These are phyloP conservation scores for Podospora australis DNA, from an alignment of 495 filamentous ascomycete genomes.

Conservation along the genomic window DNA sequence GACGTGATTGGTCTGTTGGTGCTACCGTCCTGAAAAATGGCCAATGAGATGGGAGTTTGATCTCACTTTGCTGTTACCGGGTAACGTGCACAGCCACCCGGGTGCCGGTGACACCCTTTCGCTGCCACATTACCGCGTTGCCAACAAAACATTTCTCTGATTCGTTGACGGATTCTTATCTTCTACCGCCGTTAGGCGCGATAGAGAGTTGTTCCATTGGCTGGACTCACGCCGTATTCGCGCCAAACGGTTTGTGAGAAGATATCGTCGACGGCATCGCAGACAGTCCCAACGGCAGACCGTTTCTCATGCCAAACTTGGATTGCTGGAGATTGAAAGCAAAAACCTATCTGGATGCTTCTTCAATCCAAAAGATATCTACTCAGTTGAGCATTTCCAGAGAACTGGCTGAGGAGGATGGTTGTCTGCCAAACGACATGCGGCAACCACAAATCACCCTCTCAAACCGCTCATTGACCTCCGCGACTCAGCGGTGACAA, in stretches of 20 bases:
- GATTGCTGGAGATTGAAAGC: not conserved
- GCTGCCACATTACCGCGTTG: conserved; percentile 1
- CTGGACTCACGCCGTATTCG: not conserved
- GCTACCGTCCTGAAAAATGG: not conserved
- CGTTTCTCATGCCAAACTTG: not conserved
- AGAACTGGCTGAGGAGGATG: too few relatives aligned
- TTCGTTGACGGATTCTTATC: not conserved
- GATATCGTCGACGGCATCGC: not conserved
- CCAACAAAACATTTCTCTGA: not conserved
- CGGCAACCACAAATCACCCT: too few relatives aligned
- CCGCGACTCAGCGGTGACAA: too few relatives aligned
- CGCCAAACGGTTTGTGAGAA: not conserved
- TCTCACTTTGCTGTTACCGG: not conserved
- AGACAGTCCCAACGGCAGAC: too few relatives aligned
- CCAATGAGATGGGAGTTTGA: not conserved
- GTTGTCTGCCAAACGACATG: too few relatives aligned
- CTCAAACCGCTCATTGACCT: too few relatives aligned
- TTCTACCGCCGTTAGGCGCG: not conserved
- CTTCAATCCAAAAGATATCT: not conserved
- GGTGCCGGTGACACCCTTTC: not conserved
- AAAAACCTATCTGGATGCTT: not conserved
- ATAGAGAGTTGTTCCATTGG: not conserved
- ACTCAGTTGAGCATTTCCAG: not conserved
- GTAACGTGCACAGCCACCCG: not conserved
- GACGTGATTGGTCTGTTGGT: conserved; percentile 2